Evolutionary conservation across 2,329 filamentous ascomycete genomes (phyloP).

Genomic region (Iodosphaeria phyllophila): DNA sequence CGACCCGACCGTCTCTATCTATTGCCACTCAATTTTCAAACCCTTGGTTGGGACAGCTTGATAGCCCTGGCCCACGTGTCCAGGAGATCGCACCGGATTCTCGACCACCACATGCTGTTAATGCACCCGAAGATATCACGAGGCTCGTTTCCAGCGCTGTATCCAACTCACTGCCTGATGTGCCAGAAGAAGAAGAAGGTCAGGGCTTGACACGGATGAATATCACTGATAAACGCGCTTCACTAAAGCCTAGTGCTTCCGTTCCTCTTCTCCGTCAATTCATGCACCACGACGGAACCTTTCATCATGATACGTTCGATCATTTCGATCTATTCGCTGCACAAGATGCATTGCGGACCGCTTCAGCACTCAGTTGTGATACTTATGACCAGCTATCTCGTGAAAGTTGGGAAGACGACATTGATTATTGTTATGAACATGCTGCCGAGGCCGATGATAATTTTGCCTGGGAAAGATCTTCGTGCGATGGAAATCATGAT

Average conservation of each 20-base stretch:
- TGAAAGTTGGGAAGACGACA: conserved; percentile 48
- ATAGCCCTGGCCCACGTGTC: conserved; percentile 6
- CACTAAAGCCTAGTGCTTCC: conserved; percentile 34
- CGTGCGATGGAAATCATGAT: conserved; percentile 21
- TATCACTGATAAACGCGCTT: conserved; percentile 27
- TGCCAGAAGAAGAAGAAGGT: conserved; percentile 44
- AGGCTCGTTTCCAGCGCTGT: conserved; percentile 23
- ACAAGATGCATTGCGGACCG: conserved; percentile 14
- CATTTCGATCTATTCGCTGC: conserved; percentile 19
- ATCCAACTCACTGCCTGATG: conserved; percentile 30
- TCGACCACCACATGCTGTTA: conserved; percentile 19
- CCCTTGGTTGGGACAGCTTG: too few relatives aligned
- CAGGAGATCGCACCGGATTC: not conserved
- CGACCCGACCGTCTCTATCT: too few relatives aligned
- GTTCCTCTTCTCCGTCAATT: conserved; percentile 31
- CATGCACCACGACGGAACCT: conserved; percentile 10
- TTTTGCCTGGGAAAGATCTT: conserved; percentile 44
- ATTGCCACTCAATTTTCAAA: too few relatives aligned
- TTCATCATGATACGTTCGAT: conserved; percentile 29
- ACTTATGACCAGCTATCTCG: conserved; percentile 14
- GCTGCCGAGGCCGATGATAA: conserved; percentile 48
- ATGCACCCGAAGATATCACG: conserved; percentile 21
- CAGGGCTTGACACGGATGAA: conserved; percentile 19
- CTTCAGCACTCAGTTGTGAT: conserved; percentile 7
- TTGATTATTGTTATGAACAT: conserved; percentile 54